These are phyloP conservation scores for Hsuehochloa calcarea DNA, from an alignment of 176 grass and related monocot species.

Conservation along the genomic window DNA sequence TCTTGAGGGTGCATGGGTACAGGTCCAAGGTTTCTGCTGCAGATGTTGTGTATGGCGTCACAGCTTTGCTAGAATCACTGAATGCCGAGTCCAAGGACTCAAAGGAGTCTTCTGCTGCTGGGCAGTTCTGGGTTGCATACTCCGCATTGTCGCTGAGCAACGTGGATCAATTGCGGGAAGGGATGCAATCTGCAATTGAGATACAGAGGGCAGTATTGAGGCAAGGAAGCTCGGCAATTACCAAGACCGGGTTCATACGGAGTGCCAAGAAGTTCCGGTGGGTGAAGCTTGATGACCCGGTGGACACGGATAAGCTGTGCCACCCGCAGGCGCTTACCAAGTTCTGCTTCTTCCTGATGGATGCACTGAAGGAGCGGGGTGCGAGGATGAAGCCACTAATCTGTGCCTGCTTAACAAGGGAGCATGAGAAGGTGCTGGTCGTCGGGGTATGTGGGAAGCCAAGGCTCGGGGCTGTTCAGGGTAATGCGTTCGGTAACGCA, in stretches of 20 bases:
- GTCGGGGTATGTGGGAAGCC: slow-evolving; percentile 78
- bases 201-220: slow-evolving; percentile 80
- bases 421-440: slow-evolving; percentile 64
- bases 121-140: slow-evolving; percentile 82
- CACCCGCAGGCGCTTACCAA: slow-evolving; percentile 85
- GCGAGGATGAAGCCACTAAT: slow-evolving; percentile 81
- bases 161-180: slow-evolving; percentile 65
- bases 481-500: slow-evolving; percentile 73
- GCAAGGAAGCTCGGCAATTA: slow-evolving; percentile 87
- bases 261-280: slow-evolving; percentile 81
- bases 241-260: slow-evolving; percentile 75
- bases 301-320: slow-evolving; percentile 65
- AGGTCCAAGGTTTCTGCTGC: slow-evolving; percentile 78
- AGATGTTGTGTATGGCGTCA: slow-evolving; percentile 89
- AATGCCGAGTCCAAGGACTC: slow-evolving; percentile 27
- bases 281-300: slow-evolving; percentile 82
- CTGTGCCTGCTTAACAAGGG: slow-evolving; percentile 62
- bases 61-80: slow-evolving; percentile 63
- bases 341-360: slow-evolving; percentile 86
- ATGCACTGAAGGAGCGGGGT: slow-evolving; percentile 82
- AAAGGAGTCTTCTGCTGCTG: slow-evolving; percentile 47
- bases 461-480: slow-evolving; percentile 79
- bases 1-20: slow-evolving; percentile 80
- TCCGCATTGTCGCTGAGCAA: slow-evolving; percentile 72
- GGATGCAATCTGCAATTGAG: slow-evolving; percentile 85